Evolutionary conservation across 2,329 filamentous ascomycete genomes (phyloP).

Genomic region (Tolypocladium endophyticum): DNA sequence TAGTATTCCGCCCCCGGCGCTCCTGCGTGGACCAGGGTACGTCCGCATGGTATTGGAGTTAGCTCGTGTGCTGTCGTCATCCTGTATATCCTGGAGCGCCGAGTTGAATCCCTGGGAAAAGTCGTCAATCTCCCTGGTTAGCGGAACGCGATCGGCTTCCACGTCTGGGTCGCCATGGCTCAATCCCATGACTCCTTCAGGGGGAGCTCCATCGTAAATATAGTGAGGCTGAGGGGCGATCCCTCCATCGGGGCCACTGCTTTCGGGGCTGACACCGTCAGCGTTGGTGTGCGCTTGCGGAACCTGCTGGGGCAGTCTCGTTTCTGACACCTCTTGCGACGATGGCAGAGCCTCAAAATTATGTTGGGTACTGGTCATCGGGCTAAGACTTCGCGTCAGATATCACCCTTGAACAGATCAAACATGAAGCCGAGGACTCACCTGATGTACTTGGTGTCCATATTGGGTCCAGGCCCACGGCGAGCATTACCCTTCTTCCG

Average conservation of each 20-base stretch:
- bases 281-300: slow-evolving; percentile 5
- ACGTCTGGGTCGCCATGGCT: slow-evolving; percentile 12
- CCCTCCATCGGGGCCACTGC: neutral
- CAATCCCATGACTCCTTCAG: slow-evolving; percentile 6
- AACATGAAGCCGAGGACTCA: slow-evolving; percentile 11
- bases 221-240: neutral
- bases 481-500: slow-evolving; percentile 31
- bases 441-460: slow-evolving; percentile 30
- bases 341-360: slow-evolving; percentile 17
- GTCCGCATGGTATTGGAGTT: slow-evolving; percentile 8
- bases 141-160: slow-evolving; percentile 26
- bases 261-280: slow-evolving; percentile 2
- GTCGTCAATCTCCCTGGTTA: slow-evolving; percentile 32
- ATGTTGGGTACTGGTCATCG: slow-evolving; percentile 13
- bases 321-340: slow-evolving; percentile 15
- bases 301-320: slow-evolving; percentile 3
- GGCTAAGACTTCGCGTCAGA: slow-evolving; percentile 15
- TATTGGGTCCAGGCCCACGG: slow-evolving; percentile 26
- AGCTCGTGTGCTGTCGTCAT: slow-evolving; percentile 15
- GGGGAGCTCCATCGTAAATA: neutral
- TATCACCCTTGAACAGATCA: neutral
- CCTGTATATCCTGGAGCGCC: slow-evolving; percentile 24
- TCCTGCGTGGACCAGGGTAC: slow-evolving; percentile 12
- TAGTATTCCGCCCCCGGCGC: slow-evolving; percentile 28
- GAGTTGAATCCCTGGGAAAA: slow-evolving; percentile 32